These are phyloP conservation scores for Pseudogymnoascus sp. DNA, from an alignment of 2,329 filamentous ascomycete genomes.

Conservation along the genomic window DNA sequence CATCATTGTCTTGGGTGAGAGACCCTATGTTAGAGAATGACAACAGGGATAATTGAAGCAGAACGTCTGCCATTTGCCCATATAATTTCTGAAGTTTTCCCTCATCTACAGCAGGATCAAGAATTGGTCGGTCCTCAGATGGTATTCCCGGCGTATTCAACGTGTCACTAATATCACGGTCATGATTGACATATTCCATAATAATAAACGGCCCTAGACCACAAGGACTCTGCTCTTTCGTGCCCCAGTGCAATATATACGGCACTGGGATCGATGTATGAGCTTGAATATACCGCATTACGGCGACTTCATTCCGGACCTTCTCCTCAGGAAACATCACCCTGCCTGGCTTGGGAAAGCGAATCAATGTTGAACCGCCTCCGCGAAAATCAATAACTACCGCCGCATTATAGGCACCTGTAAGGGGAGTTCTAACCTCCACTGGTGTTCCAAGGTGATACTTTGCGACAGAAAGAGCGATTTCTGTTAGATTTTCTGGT, in stretches of 20 bases:
- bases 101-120: conserved; percentile 30
- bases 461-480: not conserved
- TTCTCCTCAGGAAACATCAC: conserved; percentile 16
- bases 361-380: not conserved
- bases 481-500: not conserved
- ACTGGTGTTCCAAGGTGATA: not conserved
- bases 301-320: conserved; percentile 14
- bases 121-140: conserved; percentile 23
- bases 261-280: conserved; percentile 16
- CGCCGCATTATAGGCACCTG: not conserved
- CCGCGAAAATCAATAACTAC: not conserved
- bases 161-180: conserved; percentile 17
- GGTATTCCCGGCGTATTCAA: conserved; percentile 19
- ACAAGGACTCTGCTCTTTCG: conserved; percentile 13
- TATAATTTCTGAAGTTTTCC: conserved; percentile 31
- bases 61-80: conserved; percentile 32
- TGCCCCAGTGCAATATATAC: conserved; percentile 19
- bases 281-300: conserved; percentile 15
- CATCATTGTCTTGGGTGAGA: conserved; percentile 24
- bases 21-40: conserved; percentile 35
- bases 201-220: conserved; percentile 30
- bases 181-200: conserved; percentile 27
- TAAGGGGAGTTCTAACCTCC: not conserved
- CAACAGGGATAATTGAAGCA: conserved; percentile 32
- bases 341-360: conserved; percentile 15